phyloP scores from a whole-genome alignment of 495 filamentous ascomycete genomes.

The Cetradonia linearis region DNA sequence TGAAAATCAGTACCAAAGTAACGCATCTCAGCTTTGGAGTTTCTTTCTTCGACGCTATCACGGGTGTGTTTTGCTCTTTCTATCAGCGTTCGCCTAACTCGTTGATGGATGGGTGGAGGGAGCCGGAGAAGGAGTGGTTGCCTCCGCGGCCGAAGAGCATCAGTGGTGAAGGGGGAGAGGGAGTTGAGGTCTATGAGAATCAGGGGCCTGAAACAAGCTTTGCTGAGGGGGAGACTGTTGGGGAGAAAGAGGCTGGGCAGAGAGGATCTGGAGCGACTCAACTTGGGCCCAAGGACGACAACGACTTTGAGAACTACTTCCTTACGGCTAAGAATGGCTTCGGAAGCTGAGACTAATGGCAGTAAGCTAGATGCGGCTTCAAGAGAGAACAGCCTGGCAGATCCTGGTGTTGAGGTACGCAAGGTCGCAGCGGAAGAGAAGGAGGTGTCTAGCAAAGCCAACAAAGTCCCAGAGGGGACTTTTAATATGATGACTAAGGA shows the following conservation, averaged over 20 bases:
- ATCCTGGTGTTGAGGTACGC: conserved; percentile 15
- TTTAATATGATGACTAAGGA: conserved; percentile 5
- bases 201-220: conserved; percentile 15
- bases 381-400: neutral
- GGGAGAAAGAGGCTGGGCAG: neutral
- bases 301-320: neutral
- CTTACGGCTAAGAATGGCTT: neutral
- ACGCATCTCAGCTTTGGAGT: conserved; percentile 53
- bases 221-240: neutral
- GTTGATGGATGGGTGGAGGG: conserved; percentile 56
- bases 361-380: neutral
- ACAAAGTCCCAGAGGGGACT: conserved; percentile 7
- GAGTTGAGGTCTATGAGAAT: conserved; percentile 15
- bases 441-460: conserved; percentile 11
- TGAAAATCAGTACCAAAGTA: conserved; percentile 63
- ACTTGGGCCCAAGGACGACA: neutral
- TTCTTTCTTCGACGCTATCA: conserved; percentile 49
- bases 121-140: conserved; percentile 32
- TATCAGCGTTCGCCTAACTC: conserved; percentile 62
- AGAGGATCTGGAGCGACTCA: neutral
- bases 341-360: neutral
- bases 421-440: conserved; percentile 18
- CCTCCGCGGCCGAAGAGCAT: conserved; percentile 15
- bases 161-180: conserved; percentile 6
- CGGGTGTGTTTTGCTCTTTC: conserved; percentile 44